phyloP scores from a whole-genome alignment of 108 stramenopile genomes.

The Cylindrotheca fusiformis region DNA sequence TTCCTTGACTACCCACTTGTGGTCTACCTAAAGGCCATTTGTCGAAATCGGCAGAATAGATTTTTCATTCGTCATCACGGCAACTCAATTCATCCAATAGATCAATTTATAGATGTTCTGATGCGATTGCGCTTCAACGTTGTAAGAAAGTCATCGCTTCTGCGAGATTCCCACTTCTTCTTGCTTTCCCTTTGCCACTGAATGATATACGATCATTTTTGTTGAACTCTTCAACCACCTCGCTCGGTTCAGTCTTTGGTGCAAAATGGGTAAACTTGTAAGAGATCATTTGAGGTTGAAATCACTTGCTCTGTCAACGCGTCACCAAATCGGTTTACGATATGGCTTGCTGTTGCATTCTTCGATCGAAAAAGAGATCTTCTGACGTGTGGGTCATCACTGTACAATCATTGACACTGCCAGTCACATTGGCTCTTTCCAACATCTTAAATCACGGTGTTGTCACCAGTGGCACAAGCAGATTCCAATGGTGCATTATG shows the following conservation, averaged over 20 bases:
- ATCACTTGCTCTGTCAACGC: conserved; percentile 21
- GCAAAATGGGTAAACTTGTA: conserved; percentile 13
- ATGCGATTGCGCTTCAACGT: not conserved
- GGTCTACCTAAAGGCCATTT: conserved; percentile 12
- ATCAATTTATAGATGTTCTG: not conserved
- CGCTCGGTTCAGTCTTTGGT: conserved; percentile 39
- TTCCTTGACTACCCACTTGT: too few species aligned
- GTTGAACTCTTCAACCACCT: conserved; percentile 30
- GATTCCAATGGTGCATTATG: too few species aligned
- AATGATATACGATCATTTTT: conserved; percentile 36
- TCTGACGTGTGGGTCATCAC: conserved; percentile 20
- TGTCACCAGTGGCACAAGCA: too few species aligned
- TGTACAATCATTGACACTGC: conserved; percentile 19
- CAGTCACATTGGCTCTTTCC: too few species aligned
- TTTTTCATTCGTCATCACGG: conserved; percentile 38
- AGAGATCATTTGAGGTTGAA: not conserved
- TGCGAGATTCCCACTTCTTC: conserved; percentile 20
- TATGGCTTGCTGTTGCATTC: conserved; percentile 27
- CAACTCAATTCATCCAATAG: not conserved
- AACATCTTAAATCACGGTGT: too few species aligned
- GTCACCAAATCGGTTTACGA: conserved; percentile 38
- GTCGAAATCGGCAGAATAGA: not conserved
- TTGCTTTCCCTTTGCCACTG: conserved; percentile 24
- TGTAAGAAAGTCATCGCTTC: conserved; percentile 3
- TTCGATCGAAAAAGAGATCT: conserved; percentile 30